A percentile compares a stretch with the other conserved stretches of the same genome.
Conservation (phyloP, 371 early-diverging fungal species). For the Entomophthora muscae region DNA sequence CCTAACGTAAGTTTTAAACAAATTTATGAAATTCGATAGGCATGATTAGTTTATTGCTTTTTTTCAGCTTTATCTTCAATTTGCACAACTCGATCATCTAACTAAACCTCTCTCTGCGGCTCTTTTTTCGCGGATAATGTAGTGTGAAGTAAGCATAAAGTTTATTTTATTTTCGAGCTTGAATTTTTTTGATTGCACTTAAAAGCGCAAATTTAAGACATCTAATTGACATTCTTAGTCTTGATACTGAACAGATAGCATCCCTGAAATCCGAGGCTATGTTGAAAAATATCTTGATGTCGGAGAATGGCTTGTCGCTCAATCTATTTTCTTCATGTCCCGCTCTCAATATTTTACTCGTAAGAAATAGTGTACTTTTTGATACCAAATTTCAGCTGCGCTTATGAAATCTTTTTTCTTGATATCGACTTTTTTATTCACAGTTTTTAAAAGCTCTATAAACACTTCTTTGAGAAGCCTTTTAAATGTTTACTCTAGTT, state of each 20-base stretch:
- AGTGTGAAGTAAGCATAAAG: background rate
- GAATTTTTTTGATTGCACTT: too few relatives aligned
- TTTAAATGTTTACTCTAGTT: too few relatives aligned
- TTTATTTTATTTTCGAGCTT: background rate
- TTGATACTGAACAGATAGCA: background rate
- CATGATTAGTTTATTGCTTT: background rate
- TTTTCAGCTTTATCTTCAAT: background rate
- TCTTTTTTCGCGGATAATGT: background rate
- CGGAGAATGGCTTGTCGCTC: conserved; percentile 47
- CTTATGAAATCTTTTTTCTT: too few relatives aligned
- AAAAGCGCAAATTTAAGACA: too few relatives aligned
- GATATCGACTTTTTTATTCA: too few relatives aligned
- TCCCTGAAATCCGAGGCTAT: conserved; percentile 23
- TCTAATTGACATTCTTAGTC: too few relatives aligned
- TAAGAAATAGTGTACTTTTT: background rate
- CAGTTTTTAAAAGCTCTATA: too few relatives aligned
- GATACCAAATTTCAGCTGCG: too few relatives aligned
- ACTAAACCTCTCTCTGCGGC: too few relatives aligned
- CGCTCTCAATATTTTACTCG: conserved; percentile 41
- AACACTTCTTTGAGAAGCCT: too few relatives aligned
- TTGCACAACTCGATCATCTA: background rate
- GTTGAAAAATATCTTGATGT: conserved; percentile 37
- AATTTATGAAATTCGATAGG: too few relatives aligned
- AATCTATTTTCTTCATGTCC: conserved; percentile 29
- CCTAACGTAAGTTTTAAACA: conserved; percentile 11